These are phyloP conservation scores for Salix brachista DNA, from an alignment of 345 rosid genomes.

Conservation along the genomic window DNA sequence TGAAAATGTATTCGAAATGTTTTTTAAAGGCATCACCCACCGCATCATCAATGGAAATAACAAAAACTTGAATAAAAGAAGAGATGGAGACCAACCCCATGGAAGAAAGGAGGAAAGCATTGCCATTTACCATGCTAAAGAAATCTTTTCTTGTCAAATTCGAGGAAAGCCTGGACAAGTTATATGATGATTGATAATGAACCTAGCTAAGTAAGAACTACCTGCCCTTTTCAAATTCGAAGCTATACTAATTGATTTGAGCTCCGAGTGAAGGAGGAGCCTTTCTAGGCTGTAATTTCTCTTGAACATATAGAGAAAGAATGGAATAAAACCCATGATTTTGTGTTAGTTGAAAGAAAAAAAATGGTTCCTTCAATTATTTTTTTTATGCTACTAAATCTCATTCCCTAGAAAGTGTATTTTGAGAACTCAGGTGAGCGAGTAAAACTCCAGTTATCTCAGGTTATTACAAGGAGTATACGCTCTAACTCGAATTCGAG, in stretches of 20 bases:
- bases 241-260: neutral
- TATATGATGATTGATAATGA: neutral
- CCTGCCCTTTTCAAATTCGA: neutral
- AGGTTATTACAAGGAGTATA: too few relatives aligned
- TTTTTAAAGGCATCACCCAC: too few relatives aligned
- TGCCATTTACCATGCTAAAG: too few relatives aligned
- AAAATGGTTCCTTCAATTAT: too few relatives aligned
- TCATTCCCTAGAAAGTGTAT: too few relatives aligned
- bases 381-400: too few relatives aligned
- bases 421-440: too few relatives aligned
- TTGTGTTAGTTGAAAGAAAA: neutral
- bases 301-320: too few relatives aligned
- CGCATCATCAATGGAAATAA: neutral
- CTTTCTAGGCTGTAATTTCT: neutral
- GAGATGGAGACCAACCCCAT: neutral
- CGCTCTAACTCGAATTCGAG: too few relatives aligned
- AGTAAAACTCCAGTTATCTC: too few relatives aligned
- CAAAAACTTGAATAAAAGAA: neutral
- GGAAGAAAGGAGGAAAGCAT: neutral
- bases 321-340: neutral
- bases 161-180: neutral
- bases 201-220: neutral
- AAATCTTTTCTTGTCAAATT: neutral
- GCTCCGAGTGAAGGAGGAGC: neutral
- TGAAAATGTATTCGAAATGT: too few relatives aligned